These are phyloP conservation scores for Colletotrichum tabaci DNA, from an alignment of 2,329 filamentous ascomycete species.

Conservation along the genomic window DNA sequence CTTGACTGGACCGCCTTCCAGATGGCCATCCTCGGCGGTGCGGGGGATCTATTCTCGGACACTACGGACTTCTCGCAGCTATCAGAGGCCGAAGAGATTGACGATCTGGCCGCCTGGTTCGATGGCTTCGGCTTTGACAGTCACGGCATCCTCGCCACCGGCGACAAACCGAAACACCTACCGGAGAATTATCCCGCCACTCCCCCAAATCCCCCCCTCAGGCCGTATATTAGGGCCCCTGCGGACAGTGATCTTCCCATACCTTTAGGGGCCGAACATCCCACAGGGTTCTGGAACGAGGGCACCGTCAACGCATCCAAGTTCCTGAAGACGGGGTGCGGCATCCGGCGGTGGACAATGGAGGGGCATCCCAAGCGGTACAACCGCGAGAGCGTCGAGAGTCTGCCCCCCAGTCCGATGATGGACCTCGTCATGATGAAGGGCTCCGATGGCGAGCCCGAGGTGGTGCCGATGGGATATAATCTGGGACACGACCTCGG, in stretches of 20 bases:
- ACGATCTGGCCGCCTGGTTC: constrained; percentile 67
- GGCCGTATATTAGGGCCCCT: constrained; percentile 36
- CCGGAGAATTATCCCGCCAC: background rate
- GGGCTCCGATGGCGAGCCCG: constrained; percentile 49
- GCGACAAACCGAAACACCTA: background rate
- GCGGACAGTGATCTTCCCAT: constrained; percentile 55
- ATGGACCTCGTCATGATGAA: constrained; percentile 61
- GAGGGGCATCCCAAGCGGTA: constrained; percentile 53
- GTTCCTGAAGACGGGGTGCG: constrained; percentile 49
- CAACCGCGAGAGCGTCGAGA: constrained; percentile 47
- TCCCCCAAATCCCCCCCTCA: constrained; percentile 5
- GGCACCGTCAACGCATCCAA: constrained; percentile 50
- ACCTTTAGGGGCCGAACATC: constrained; percentile 53
- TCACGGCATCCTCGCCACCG: constrained; percentile 56
- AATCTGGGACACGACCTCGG: constrained; percentile 72
- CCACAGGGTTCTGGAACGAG: constrained; percentile 53
- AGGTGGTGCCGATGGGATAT: constrained; percentile 71
- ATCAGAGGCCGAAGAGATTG: constrained; percentile 61
- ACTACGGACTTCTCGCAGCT: constrained; percentile 57
- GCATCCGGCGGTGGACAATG: constrained; percentile 55
- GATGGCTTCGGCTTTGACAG: constrained; percentile 63
- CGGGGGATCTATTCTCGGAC: constrained; percentile 65
- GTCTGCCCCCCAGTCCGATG: constrained; percentile 66
- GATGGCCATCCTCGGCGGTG: constrained; percentile 73
- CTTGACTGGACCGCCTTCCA: constrained; percentile 77